These are phyloP conservation scores for Colletotrichum echinochloae DNA, from an alignment of 2,329 filamentous ascomycete species.

Conservation along the genomic window DNA sequence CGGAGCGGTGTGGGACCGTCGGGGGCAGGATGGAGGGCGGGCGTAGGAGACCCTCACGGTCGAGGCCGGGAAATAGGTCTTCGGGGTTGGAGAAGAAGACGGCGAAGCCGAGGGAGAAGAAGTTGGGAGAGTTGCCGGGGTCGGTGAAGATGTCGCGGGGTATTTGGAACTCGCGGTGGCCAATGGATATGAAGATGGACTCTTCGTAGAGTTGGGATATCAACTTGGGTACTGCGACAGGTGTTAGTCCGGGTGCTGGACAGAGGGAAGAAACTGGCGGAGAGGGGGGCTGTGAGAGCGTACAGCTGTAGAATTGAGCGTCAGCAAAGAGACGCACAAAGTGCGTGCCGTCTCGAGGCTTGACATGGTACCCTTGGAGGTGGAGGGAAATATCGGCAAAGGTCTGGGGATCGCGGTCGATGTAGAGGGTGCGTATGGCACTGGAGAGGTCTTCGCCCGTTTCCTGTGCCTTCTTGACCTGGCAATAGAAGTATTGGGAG, in stretches of 20 bases:
- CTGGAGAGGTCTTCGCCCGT: slow-evolving; percentile 63
- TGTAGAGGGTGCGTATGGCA: slow-evolving; percentile 85
- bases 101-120: slow-evolving; percentile 91
- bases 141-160: slow-evolving; percentile 87
- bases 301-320: slow-evolving; percentile 92
- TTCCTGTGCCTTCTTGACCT: slow-evolving; percentile 74
- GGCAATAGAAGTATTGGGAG: slow-evolving; percentile 90
- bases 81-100: slow-evolving; percentile 85
- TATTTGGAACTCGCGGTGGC: slow-evolving; percentile 88
- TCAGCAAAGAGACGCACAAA: slow-evolving; percentile 95
- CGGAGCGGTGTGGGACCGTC: slow-evolving; percentile 81
- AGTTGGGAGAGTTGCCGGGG: slow-evolving; percentile 94
- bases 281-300: slow-evolving; percentile 49
- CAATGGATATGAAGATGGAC: slow-evolving; percentile 92
- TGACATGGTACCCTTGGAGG: slow-evolving; percentile 90
- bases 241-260: slow-evolving; percentile 10
- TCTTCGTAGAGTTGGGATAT: slow-evolving; percentile 93
- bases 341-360: slow-evolving; percentile 83
- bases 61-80: slow-evolving; percentile 87
- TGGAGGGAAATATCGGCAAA: slow-evolving; percentile 92
- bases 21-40: slow-evolving; percentile 90
- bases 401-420: slow-evolving; percentile 90
- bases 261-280: not conserved
- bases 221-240: slow-evolving; percentile 78
- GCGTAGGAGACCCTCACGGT: slow-evolving; percentile 81